Percentiles rank a stretch among this genome's conserved stretches.
These are phyloP conservation scores for Pseudomonodictys pantanalensis DNA, from an alignment of 495 filamentous ascomycete species.

Conservation along the genomic window DNA sequence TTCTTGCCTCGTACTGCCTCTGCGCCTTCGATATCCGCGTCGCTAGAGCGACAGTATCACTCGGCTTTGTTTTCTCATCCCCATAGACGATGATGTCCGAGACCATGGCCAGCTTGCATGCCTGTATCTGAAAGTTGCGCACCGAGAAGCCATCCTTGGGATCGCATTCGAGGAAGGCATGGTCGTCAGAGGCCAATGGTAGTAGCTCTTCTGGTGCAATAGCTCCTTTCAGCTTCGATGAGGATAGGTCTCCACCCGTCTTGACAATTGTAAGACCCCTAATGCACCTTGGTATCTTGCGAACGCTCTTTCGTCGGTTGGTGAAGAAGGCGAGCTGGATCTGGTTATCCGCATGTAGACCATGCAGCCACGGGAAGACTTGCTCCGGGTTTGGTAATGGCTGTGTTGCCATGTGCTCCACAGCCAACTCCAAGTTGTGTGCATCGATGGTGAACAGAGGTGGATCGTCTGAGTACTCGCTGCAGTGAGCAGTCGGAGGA, in stretches of 20 bases:
- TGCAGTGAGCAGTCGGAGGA: slow-evolving; percentile 21
- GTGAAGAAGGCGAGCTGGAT: slow-evolving; percentile 87
- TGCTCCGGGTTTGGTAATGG: slow-evolving; percentile 75
- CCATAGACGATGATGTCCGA: slow-evolving; percentile 93
- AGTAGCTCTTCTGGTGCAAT: slow-evolving; percentile 78
- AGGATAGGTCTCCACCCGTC: slow-evolving; percentile 72
- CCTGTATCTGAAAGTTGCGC: slow-evolving; percentile 95
- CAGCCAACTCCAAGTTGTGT: slow-evolving; percentile 61
- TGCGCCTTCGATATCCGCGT: slow-evolving; percentile 74
- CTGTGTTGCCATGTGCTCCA: slow-evolving; percentile 71
- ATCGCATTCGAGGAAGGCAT: slow-evolving; percentile 72
- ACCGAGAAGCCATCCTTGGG: slow-evolving; percentile 79
- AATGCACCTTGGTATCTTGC: slow-evolving; percentile 74
- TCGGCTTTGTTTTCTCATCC: slow-evolving; percentile 55
- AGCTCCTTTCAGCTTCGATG: slow-evolving; percentile 80
- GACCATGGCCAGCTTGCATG: slow-evolving; percentile 80
- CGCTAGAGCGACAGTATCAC: slow-evolving; percentile 62
- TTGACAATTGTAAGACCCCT: slow-evolving; percentile 85
- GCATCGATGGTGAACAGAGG: slow-evolving; percentile 73
- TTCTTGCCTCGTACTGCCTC: slow-evolving; percentile 63
- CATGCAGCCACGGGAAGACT: slow-evolving; percentile 98
- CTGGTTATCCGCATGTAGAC: slow-evolving; percentile 83
- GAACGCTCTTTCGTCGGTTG: slow-evolving; percentile 65
- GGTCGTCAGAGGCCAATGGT: slow-evolving; percentile 28
- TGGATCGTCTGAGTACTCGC: slow-evolving; percentile 56